Evolutionary conservation across 2,329 filamentous ascomycete genomes (phyloP).

Genomic region (Fusarium concolor): DNA sequence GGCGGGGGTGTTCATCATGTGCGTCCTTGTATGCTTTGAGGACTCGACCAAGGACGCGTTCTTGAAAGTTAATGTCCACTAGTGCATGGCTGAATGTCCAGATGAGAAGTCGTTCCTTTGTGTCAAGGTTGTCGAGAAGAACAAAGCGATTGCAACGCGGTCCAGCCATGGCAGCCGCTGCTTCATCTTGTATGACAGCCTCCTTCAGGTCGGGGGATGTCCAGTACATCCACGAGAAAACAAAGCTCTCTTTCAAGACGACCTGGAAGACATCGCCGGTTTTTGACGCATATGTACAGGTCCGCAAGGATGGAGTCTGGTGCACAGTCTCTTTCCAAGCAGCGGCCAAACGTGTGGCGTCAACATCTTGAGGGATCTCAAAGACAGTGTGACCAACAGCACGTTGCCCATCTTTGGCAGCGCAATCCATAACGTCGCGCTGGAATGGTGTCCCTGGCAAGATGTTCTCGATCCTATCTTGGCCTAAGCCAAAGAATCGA

Average conservation of each 20-base stretch:
- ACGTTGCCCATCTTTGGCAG: background rate
- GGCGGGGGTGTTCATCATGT: background rate
- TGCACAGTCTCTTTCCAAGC: constrained; percentile 13
- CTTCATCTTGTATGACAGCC: constrained; percentile 6
- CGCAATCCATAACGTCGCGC: constrained; percentile 6
- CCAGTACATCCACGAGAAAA: constrained; percentile 15
- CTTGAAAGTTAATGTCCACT: background rate
- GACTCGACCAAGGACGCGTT: background rate
- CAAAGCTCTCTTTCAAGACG: constrained; percentile 1
- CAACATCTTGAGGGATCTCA: background rate
- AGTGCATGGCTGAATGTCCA: constrained; percentile 13
- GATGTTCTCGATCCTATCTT: constrained; percentile 7
- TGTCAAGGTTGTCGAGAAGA: background rate
- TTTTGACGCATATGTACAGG: background rate
- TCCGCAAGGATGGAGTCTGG: background rate
- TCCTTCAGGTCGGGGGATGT: background rate
- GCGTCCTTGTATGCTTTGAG: constrained; percentile 1
- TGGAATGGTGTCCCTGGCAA: constrained; percentile 1
- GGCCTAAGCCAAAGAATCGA: background rate
- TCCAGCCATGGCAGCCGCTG: background rate
- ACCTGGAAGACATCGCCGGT: background rate
- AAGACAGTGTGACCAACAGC: background rate
- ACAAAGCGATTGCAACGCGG: constrained; percentile 17
- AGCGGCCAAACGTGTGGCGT: background rate
- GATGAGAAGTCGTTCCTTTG: background rate